Base-by-base conservation (phyloP, 495 filamentous ascomycete species). In the Xylaria flabelliformis region DNA sequence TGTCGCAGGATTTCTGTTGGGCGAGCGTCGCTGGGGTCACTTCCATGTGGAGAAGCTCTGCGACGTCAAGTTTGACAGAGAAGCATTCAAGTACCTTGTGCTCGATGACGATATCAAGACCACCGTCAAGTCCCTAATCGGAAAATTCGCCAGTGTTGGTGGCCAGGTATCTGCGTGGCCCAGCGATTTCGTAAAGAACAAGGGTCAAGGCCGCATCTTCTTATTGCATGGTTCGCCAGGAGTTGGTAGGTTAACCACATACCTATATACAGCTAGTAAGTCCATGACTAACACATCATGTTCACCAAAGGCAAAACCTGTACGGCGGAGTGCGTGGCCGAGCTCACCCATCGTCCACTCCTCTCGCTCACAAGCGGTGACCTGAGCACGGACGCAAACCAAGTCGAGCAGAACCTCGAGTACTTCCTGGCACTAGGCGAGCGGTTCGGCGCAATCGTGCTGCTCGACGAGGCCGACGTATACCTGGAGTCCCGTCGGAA, bases 401-500 rank as follows among this genome's bases (percentile, higher is more conserved):
- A 74, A 15, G 82, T 84, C 55, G 82, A 83, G 78, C 71, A 68
- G 29, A 75, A 74, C 59, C 79, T 84, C 51, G 70, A 78, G 17
- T 82, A 82, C 77, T 84, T 83, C 73, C 70, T 84, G 1, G 42
- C 74, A 12, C 78, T 85, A 3, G 81, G 80, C 61, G 80, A 84
- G 73, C 80, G 82, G 9, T 85, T 80, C 76, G 83, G 82, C 12
- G 82, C 80, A 19, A 76, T 85, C 19, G 78, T 85, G 19, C 75
- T 84, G 1, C 74, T 84, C 12, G 82, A 85, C 75, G 83, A 85
- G 64, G 83, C 82, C 5, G 83, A 85, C 68, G 83, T 85, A 32
- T 85, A 81, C 75, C 80, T 85, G 5, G 92, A 94, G 82, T 86
- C 90, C 66, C 90, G 92, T 21, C 89, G 87, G 1, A 86, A 91